Evolutionary conservation across 257 asterid species (phyloP), one percentile per base, ranked within the genome.

Genomic region (Orobanche coerulescens): DNA sequence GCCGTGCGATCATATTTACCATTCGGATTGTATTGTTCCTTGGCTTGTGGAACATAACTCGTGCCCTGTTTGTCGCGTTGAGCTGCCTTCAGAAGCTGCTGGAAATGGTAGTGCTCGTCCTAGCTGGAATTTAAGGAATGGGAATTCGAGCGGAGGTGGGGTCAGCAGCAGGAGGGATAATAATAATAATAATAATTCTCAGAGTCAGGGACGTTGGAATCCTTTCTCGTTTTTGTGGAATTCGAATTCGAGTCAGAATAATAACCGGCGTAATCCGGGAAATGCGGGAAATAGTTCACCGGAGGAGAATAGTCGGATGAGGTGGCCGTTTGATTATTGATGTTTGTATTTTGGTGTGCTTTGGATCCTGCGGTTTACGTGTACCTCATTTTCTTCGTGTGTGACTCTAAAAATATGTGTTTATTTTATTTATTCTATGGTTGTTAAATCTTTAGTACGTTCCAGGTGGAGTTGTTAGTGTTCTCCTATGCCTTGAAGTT

Each of bases 181-280:
- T 46, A 67, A 61, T n/a, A n/a, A n/a, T n/a, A n/a, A n/a, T n/a
- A n/a, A n/a, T n/a, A n/a, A n/a, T 36, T n/a, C 66, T 48, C 88
- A 78, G 71, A 78, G 28, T 73, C 88, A 79, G 30, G 84, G 88
- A 31, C 75, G 97, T 47, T 84, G 97, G 80, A 87, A 81, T 68
- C 96, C 91, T 0, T 84, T 87, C 56, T 85, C 96, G 4, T 87
- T 83, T 64, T 61, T 87, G 64, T 87, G 87, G 88, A 79, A 88
- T 59, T 90, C 81, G 23, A 73, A 80, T 65, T 76, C 83, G 15
- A 86, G 69, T 73, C 83, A 76, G 52, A 77, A 72, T 66, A 58
- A 66, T 40, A 14, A 18, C 7, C 67, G 62, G 33, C 73, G 74
- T 36, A 60, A 65, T 18, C 50, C 76, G 15, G 86, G 65, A 71